Evolutionary conservation across 441 rosid species (phyloP), one percentile per base, ranked within the genome.

Genomic region (Cnidoscolus chayamansa): DNA sequence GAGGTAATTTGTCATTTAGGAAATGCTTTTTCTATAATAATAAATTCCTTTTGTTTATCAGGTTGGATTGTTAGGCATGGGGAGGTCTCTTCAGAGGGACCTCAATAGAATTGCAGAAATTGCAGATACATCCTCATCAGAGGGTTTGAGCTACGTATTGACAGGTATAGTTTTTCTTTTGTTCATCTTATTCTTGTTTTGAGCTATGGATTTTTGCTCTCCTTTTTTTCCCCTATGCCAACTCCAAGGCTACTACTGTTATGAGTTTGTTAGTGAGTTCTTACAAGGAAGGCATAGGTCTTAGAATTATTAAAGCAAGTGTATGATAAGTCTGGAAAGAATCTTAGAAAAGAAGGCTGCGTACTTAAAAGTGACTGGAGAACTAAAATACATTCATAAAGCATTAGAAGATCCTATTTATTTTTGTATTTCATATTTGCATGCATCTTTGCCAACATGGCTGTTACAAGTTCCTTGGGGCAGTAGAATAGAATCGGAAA

Each of bases 11-110:
- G 31, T 56, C 6, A 19, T 35, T 10, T 31, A 4, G 10, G 49
- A 25, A 11, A 65, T 43, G 20, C 54, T 68, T 63, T 62, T 77
- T 43, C 32, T 31, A 15, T 50, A 15, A 11, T 45, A 15, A 30
- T 56, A 54, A 64, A 31, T 72, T 48, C 13, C 63, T 25, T 32
- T 53, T 61, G 58, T 10, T 65, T 25, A 32, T 73, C 75, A 92
- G 98, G 96, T 92, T 77, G 98, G 94, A 54, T 81, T 94, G 84
- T 76, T 89, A 77, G 99, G 98, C 56, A 81, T 84, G 86, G 99
- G 89, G 15, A 86, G 89, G 68, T 65, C 97, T 31, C 88, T 94
- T 64, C 98, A 92, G 68, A 84, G 68, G 75, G 96, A 94, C 84
- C 92, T 92, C 58, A 88, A 95, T 82, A 83, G 81, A 62, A 92